A percentile compares a stretch with the other conserved stretches of the same genome.
Evolutionary conservation across 73 alveolate genomes (phyloP).

Genomic region (Paraurostyla sp.): DNA sequence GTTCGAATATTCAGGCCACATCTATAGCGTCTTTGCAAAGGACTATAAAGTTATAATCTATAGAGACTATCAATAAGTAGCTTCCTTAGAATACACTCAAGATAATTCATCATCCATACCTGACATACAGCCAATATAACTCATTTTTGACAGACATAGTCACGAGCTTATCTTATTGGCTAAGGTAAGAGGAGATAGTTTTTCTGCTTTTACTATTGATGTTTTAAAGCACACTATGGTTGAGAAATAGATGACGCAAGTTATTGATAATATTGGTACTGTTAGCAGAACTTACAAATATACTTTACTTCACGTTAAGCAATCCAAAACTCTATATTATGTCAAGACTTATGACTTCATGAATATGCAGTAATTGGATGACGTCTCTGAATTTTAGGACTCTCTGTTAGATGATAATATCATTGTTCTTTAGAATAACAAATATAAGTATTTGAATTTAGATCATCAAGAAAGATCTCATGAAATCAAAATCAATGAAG

Average conservation of each 20-base stretch:
- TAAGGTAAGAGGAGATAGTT: background rate
- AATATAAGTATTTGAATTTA: background rate
- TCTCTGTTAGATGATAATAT: conserved; percentile 13
- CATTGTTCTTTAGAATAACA: background rate
- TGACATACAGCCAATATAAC: conserved; percentile 9
- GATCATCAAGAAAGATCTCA: background rate
- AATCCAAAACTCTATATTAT: background rate
- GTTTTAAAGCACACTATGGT: background rate
- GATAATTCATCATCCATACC: background rate
- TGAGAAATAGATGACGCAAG: background rate
- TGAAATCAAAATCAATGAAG: background rate
- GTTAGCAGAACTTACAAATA: background rate
- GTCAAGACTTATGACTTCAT: background rate
- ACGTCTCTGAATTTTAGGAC: background rate
- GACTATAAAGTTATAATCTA: conserved; percentile 47
- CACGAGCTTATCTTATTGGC: conserved; percentile 22
- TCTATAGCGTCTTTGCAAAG: conserved; percentile 43
- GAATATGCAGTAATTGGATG: background rate
- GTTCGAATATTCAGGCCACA: conserved; percentile 54
- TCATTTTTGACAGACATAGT: conserved; percentile 11
- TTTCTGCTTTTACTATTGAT: conserved; percentile 4
- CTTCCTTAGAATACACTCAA: conserved; percentile 1
- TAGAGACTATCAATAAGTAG: conserved; percentile 20
- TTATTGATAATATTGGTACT: background rate
- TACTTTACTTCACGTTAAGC: background rate